Percentiles rank a stretch among this genome's conserved stretches.
Conservation (phyloP, 2,329 filamentous ascomycete species). For the Septoria linicola region DNA sequence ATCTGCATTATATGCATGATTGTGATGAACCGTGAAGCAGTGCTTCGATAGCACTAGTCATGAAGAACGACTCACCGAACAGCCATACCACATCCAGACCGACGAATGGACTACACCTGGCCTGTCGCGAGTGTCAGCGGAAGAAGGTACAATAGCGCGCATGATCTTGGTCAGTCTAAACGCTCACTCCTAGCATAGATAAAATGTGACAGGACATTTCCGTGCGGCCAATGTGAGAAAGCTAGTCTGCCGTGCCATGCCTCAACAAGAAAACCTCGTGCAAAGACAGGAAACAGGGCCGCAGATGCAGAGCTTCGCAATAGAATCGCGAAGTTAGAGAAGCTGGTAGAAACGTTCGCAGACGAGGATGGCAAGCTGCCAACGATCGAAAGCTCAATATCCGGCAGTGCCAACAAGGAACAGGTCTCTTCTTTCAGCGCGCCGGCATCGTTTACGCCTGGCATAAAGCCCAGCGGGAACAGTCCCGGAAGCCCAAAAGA, state of each 20-base stretch:
- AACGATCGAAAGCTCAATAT: neutral
- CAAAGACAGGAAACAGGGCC: constrained; percentile 24
- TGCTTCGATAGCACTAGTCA: no score
- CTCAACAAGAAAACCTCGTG: constrained; percentile 25
- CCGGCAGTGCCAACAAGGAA: neutral
- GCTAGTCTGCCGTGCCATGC: constrained; percentile 19
- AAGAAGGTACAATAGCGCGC: no score
- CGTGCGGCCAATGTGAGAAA: constrained; percentile 24
- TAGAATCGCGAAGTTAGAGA: constrained; percentile 28
- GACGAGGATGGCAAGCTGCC: constrained; percentile 22
- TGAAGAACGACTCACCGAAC: no score
- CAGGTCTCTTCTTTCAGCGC: neutral
- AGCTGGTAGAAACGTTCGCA: constrained; percentile 26
- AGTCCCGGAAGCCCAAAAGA: constrained; percentile 16
- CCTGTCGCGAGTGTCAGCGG: no score
- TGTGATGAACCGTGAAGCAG: no score
- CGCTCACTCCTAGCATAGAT: constrained; percentile 6
- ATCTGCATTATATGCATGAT: no score
- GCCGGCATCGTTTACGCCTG: neutral
- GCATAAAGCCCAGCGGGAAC: neutral
- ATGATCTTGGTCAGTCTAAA: no score
- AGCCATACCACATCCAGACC: no score
- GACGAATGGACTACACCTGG: no score
- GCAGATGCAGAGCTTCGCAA: constrained; percentile 26
- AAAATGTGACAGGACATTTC: constrained; percentile 26